Evolutionary conservation across 176 grass and related monocot genomes (phyloP).

Genomic region (Carex parvula): DNA sequence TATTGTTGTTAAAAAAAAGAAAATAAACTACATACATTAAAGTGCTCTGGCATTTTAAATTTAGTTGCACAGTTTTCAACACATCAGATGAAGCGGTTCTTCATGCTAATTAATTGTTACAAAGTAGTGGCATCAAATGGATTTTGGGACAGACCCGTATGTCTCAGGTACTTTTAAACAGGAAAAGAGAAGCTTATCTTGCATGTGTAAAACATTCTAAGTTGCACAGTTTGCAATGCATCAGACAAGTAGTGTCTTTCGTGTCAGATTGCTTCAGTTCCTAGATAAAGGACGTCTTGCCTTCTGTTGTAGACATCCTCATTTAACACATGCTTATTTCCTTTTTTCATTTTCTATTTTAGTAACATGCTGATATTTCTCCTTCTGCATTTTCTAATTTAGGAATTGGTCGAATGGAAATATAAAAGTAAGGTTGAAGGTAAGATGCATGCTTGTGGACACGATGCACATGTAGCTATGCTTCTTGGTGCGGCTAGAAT

Average conservation of each 20-base stretch:
- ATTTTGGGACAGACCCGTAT: not conserved
- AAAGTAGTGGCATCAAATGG: not conserved
- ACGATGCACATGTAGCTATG: constrained; percentile 98
- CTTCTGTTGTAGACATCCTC: constrained; percentile 17
- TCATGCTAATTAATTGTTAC: not conserved
- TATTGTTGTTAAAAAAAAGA: not conserved
- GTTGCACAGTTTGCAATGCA: constrained; percentile 5
- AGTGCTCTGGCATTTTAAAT: not conserved
- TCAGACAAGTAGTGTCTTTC: not conserved
- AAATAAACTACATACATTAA: not conserved
- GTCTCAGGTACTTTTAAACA: not conserved
- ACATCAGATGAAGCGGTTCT: not conserved
- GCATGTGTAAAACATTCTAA: constrained; percentile 1
- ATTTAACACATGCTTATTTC: constrained; percentile 11
- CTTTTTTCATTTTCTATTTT: not conserved
- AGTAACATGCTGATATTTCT: not conserved
- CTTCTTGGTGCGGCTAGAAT: constrained; percentile 90
- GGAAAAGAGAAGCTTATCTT: not conserved
- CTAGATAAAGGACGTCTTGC: not conserved
- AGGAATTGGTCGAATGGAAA: constrained; percentile 93
- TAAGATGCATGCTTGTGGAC: constrained; percentile 97
- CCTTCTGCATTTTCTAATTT: not conserved
- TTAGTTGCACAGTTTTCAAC: not conserved
- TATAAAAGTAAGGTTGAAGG: constrained; percentile 81
- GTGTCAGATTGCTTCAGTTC: not conserved